A percentile compares a stretch with the other conserved stretches of the same genome.
Evolutionary conservation across 495 filamentous ascomycete species (phyloP).

Genomic region (Neurospora intermedia): DNA sequence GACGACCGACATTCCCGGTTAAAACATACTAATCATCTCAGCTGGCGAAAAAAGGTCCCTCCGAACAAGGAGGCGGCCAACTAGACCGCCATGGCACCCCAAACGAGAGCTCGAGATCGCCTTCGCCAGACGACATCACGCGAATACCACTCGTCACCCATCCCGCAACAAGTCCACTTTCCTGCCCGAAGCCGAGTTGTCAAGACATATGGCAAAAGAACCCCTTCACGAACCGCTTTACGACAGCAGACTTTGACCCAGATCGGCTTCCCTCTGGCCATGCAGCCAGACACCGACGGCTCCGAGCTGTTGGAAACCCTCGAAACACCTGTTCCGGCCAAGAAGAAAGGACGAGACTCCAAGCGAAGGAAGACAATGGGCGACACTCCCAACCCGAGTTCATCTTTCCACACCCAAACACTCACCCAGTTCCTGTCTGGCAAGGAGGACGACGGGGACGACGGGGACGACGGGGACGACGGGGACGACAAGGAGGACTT

Average conservation of each 20-base stretch:
- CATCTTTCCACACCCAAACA: slow-evolving; percentile 34
- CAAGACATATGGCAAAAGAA: slow-evolving; percentile 30
- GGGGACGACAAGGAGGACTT: slow-evolving; percentile 13
- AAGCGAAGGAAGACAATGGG: slow-evolving; percentile 34
- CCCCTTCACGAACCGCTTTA: slow-evolving; percentile 16
- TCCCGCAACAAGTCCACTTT: slow-evolving; percentile 30
- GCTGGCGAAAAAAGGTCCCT: neutral
- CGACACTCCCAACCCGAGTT: slow-evolving; percentile 17
- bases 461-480: slow-evolving; percentile 7
- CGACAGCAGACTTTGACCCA: slow-evolving; percentile 41
- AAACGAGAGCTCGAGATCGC: slow-evolving; percentile 17
- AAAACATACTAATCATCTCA: neutral
- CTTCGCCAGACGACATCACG: slow-evolving; percentile 10
- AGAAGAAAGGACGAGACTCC: slow-evolving; percentile 14
- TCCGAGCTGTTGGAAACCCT: slow-evolving; percentile 7
- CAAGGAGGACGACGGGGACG: slow-evolving; percentile 8
- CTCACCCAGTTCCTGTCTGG: slow-evolving; percentile 31
- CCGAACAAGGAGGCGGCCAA: neutral
- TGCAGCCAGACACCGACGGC: slow-evolving; percentile 7
- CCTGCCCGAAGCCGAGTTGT: slow-evolving; percentile 21
- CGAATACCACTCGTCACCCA: slow-evolving; percentile 28
- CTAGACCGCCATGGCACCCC: slow-evolving; percentile 19
- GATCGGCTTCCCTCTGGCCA: slow-evolving; percentile 24
- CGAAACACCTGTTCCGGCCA: slow-evolving; percentile 8
- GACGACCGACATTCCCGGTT: neutral